phyloP scores from a whole-genome alignment of 768 basidiomycete genomes.

The Kockovaella imperatae region DNA sequence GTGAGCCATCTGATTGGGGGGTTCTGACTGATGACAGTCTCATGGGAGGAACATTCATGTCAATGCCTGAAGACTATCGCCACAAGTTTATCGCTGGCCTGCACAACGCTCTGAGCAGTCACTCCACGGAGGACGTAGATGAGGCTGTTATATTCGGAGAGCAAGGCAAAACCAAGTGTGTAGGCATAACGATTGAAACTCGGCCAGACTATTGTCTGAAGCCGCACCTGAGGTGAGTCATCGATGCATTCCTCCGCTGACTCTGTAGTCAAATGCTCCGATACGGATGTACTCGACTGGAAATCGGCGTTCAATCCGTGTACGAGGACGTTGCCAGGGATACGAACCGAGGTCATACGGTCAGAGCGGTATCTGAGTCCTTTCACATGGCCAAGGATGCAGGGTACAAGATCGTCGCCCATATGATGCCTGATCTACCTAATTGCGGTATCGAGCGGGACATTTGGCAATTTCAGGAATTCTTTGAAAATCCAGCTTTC shows the following conservation, averaged over 20 bases:
- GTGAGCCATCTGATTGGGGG: constrained; percentile 19
- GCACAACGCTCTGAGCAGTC: constrained; percentile 93
- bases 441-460: constrained; percentile 97
- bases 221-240: constrained; percentile 74
- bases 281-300: constrained; percentile 95
- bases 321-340: constrained; percentile 99
- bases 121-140: constrained; percentile 84
- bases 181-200: constrained; percentile 98
- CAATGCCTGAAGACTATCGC: constrained; percentile 95
- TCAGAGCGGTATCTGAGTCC: constrained; percentile 89
- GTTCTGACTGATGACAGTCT: constrained; percentile 53
- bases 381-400: constrained; percentile 98
- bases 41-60: constrained; percentile 99
- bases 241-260: constrained; percentile 1
- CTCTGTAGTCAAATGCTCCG: constrained; percentile 86
- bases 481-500: constrained; percentile 97
- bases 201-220: constrained; percentile 95
- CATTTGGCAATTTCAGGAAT: constrained; percentile 97
- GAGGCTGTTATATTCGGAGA: constrained; percentile 97
- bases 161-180: constrained; percentile 94
- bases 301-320: constrained; percentile 97
- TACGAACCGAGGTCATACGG: constrained; percentile 97
- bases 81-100: constrained; percentile 88
- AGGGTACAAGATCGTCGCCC: constrained; percentile 98
- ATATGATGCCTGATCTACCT: constrained; percentile 99